These are phyloP conservation scores for Gossypium schwendimanii DNA, from an alignment of 441 rosid species.

Conservation along the genomic window DNA sequence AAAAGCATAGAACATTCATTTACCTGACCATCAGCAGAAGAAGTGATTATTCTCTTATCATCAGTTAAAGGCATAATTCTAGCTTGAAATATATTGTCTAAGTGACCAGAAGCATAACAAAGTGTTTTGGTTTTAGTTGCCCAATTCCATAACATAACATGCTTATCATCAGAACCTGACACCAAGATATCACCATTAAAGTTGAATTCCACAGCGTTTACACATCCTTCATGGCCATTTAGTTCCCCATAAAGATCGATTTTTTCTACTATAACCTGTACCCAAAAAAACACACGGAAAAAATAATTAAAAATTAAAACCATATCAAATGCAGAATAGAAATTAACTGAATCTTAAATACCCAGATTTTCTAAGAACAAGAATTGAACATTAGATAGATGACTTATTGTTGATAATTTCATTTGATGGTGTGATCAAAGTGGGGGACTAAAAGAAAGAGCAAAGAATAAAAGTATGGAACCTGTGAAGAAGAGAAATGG, in stretches of 20 bases:
- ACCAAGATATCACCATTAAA: constrained; percentile 51
- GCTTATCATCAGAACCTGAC: constrained; percentile 66
- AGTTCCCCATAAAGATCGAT: constrained; percentile 44
- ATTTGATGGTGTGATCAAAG: neutral
- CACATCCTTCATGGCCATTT: constrained; percentile 61
- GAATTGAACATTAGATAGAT: neutral
- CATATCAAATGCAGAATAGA: neutral
- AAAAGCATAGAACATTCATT: constrained; percentile 19
- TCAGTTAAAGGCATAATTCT: constrained; percentile 53
- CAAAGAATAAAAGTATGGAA: neutral
- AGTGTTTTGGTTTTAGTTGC: constrained; percentile 19
- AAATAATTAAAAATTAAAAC: no score
- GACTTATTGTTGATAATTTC: neutral
- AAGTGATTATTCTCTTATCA: constrained; percentile 49
- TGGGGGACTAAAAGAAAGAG: neutral
- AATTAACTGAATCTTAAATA: neutral
- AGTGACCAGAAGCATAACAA: constrained; percentile 51
- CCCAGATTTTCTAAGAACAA: neutral
- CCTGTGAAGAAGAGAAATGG: constrained; percentile 38
- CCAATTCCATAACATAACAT: constrained; percentile 57
- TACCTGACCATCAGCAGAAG: constrained; percentile 60
- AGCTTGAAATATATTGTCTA: constrained; percentile 54
- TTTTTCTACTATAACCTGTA: constrained; percentile 40
- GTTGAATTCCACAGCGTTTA: constrained; percentile 51
- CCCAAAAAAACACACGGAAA: constrained; percentile 3